A percentile compares a stretch with the other conserved stretches of the same genome.
These are phyloP conservation scores for Cutaneotrichosporon curvatum DNA, from an alignment of 1,284 basidiomycete species.

Conservation along the genomic window DNA sequence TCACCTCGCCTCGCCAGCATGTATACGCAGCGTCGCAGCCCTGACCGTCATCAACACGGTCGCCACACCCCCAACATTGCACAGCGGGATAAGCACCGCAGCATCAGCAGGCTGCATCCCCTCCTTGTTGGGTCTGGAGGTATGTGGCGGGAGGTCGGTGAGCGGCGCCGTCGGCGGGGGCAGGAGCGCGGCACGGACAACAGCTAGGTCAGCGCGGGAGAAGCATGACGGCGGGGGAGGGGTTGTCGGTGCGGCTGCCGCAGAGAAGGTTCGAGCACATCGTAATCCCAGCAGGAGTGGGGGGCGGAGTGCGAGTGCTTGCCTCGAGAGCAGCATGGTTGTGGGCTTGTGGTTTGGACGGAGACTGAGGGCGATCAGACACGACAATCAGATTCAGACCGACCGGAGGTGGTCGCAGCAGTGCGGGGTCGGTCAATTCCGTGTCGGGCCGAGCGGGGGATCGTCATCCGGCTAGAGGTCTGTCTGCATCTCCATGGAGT, in stretches of 20 bases:
- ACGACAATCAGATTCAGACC: no score
- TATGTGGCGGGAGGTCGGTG: slow-evolving; percentile 25
- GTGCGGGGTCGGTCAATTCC: no score
- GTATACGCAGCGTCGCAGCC: slow-evolving; percentile 27
- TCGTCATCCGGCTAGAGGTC: no score
- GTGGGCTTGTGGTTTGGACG: no score
- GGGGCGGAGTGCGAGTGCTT: background rate
- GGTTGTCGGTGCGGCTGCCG: no score
- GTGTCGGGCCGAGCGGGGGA: no score
- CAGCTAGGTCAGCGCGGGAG: slow-evolving; percentile 19
- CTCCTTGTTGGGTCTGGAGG: background rate
- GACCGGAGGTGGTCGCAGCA: no score
- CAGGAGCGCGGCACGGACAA: slow-evolving; percentile 17
- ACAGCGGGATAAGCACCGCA: slow-evolving; percentile 37
- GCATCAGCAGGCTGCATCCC: slow-evolving; percentile 20
- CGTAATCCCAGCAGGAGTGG: no score
- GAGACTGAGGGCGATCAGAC: no score
- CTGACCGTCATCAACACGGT: slow-evolving; percentile 34
- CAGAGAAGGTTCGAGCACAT: no score
- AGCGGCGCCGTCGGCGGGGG: slow-evolving; percentile 11
- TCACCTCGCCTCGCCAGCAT: slow-evolving; percentile 41
- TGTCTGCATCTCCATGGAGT: no score
- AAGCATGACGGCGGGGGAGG: slow-evolving; percentile 21
- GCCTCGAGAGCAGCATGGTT: no score
- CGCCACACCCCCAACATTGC: slow-evolving; percentile 29